Base-by-base conservation (phyloP, 2,329 filamentous ascomycete genomes). In the Penicillium oxalicum region DNA sequence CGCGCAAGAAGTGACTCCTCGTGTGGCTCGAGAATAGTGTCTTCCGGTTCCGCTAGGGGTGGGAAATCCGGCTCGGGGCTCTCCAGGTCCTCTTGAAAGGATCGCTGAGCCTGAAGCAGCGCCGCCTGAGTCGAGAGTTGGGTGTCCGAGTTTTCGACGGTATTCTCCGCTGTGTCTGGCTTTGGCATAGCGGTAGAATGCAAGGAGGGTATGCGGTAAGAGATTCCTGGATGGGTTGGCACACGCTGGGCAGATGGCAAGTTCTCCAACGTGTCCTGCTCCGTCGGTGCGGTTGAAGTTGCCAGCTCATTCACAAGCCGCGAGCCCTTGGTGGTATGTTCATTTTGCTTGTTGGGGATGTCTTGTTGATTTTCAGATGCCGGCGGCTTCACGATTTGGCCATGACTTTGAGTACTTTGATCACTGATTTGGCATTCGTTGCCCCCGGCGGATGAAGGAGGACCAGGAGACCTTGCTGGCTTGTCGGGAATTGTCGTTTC, bases 81-180 rank as follows among this genome's bases (percentile, higher is more conserved):
- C 8, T 61, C 55, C 8, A 72, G 42, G 38, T 70, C 69, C 24
- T 69, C 62, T 42, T 70, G 68, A 27, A 72, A 70, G 1, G 67
- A 69, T 28, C 58, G 64, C 46, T 71, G 70, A 5, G 70, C 70
- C 35, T 65, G 63, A 2, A 64, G 49, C 25, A 71, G 50, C 12
- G 70, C 70, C 25, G 67, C 68, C 48, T 73, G 70, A 0, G 70
- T 73, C 0, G 70, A 71, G 26, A 71, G 56, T 9, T 68, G 60
- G 4, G 59, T 55, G 32, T 70, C 68, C 4, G 57, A 56, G 40
- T 58, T 62, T 24, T 50, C 57, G 28, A 61, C 55, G 5, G 51
- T 51, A 11, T 53, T 52, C 28, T 54, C 32, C 9, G 56, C 58
- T 4, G 57, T 46, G 38, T 56, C 49, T 28, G 44, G 55, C 43